Evolutionary conservation across 306 rosid genomes (phyloP), one percentile per base, ranked within the genome.

Genomic region (Vicia faba): DNA sequence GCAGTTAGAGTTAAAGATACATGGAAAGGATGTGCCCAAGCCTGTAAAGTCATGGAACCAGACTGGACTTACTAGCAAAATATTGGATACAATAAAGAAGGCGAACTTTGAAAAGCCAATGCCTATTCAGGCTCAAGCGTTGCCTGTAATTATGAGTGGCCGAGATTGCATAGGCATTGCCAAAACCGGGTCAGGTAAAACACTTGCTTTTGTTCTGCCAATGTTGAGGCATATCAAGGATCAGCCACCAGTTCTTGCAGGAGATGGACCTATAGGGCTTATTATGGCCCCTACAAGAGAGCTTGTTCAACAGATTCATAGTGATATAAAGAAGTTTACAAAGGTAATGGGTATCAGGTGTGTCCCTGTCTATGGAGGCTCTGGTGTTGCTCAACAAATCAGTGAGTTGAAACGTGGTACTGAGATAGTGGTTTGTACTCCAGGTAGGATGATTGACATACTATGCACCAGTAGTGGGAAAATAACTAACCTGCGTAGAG

Each of bases 201-300:
- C 98, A 55, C 84, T 92, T 75, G 98, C 95, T 51, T 89, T 89
- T 73, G 98, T 92, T 50, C 85, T 92, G 64, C 98, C 98, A 54
- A 89, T 92, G 98, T 75, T 92, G 85, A 87, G 98, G 86, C 98
- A 92, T 78, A 89, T 92, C 75, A 92, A 92, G 88, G 98, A 92
- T 84, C 98, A 92, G 84, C 92, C 86, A 8, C 89, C 89, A 23
- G 95, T 92, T 66, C 86, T 84, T 63, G 84, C 96, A 0, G 98
- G 98, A 46, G 96, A 92, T 73, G 98, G 95, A n/a, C 98, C 98
- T 26, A 84, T 92, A 62, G 98, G 96, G 61, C 96, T 92, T 54
- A 78, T 92, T 64, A 89, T 92, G 98, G 98, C 98, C 48, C 98
- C 96, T 60, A 92, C 96, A 33, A 81, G 98, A 80, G 96, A 92